Percentiles rank a stretch among this genome's conserved stretches.
Evolutionary conservation across 2,329 filamentous ascomycete species (phyloP).

Genomic region (Colletotrichum kahawae): DNA sequence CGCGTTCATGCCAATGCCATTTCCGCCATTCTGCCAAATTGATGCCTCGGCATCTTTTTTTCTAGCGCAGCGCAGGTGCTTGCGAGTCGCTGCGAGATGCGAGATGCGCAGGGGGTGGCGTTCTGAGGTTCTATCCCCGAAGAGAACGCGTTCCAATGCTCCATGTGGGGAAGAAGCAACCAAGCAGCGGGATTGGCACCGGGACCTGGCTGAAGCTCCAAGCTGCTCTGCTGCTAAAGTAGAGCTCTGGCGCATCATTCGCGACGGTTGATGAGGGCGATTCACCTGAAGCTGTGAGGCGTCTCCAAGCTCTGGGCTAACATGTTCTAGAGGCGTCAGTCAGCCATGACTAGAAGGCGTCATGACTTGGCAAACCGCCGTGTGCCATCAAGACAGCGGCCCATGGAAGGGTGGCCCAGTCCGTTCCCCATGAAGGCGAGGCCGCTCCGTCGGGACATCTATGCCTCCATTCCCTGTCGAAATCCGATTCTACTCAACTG

Average conservation of each 20-base stretch:
- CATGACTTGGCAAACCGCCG: not conserved
- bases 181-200: not conserved
- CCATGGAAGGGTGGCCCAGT: not conserved
- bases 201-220: not conserved
- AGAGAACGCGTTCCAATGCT: not conserved
- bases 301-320: not conserved
- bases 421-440: not conserved
- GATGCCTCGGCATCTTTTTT: slow-evolving; percentile 14
- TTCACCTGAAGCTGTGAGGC: not conserved
- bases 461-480: slow-evolving; percentile 8
- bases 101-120: slow-evolving; percentile 1
- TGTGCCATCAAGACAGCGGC: not conserved
- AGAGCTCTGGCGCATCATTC: not conserved
- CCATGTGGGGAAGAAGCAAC: not conserved
- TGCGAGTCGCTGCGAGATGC: not conserved
- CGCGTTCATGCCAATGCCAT: not conserved
- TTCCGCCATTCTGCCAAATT: not conserved
- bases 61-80: not conserved
- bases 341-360: not conserved
- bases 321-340: not conserved
- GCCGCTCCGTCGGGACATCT: slow-evolving; percentile 15
- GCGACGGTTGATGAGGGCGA: not conserved
- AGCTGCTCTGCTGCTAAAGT: not conserved
- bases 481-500: not conserved
- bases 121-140: not conserved